A percentile compares a stretch with the other conserved stretches of the same genome.
Evolutionary conservation across 495 filamentous ascomycete genomes (phyloP).

Genomic region (Daldinia decipiens): DNA sequence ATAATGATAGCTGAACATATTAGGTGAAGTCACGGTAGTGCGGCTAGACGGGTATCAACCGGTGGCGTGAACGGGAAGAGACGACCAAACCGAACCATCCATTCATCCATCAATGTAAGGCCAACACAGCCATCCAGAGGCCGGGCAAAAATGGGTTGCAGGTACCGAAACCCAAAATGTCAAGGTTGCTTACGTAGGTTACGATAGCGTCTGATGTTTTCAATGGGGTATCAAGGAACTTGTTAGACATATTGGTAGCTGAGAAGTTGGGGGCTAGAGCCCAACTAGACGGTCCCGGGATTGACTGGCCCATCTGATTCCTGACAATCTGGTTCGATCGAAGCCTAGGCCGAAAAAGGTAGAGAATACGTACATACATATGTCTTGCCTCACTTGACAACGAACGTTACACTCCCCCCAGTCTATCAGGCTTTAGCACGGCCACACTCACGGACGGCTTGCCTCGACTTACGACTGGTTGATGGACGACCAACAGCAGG

Average conservation of each 20-base stretch:
- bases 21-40: slow-evolving; percentile 35
- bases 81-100: slow-evolving; percentile 47
- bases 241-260: slow-evolving; percentile 29
- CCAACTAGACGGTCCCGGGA: slow-evolving; percentile 46
- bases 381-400: slow-evolving; percentile 57
- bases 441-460: slow-evolving; percentile 35
- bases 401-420: slow-evolving; percentile 39
- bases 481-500: slow-evolving; percentile 21
- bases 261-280: slow-evolving; percentile 44
- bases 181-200: slow-evolving; percentile 25
- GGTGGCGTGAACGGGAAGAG: slow-evolving; percentile 27
- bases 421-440: slow-evolving; percentile 29
- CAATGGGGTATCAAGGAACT: slow-evolving; percentile 23
- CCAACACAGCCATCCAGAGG: slow-evolving; percentile 49
- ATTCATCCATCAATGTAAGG: slow-evolving; percentile 54
- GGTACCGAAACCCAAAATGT: slow-evolving; percentile 1
- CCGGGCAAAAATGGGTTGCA: slow-evolving; percentile 13
- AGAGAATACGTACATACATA: slow-evolving; percentile 46
- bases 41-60: slow-evolving; percentile 37
- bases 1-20: slow-evolving; percentile 40
- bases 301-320: slow-evolving; percentile 43
- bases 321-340: slow-evolving; percentile 34
- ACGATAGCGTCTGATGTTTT: slow-evolving; percentile 21
- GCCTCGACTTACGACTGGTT: slow-evolving; percentile 26
- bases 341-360: slow-evolving; percentile 37